These are phyloP conservation scores for Collybiopsis luxurians DNA, from an alignment of 768 basidiomycete species.

Conservation along the genomic window DNA sequence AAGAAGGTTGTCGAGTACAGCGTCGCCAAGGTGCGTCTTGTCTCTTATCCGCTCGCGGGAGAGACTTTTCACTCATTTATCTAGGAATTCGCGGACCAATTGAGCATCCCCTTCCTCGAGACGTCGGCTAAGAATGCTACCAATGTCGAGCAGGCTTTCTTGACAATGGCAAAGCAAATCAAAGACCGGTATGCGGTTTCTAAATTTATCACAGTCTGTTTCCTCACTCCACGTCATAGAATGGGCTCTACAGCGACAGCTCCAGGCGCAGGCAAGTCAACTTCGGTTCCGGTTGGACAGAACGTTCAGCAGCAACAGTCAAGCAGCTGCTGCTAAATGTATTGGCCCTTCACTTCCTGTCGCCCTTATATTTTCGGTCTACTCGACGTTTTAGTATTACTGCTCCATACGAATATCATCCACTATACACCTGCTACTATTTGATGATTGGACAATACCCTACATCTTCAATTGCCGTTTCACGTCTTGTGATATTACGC, in stretches of 20 bases:
- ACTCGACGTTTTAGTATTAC: conserved; percentile 13
- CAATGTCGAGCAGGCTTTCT: conserved; percentile 98
- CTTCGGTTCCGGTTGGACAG: conserved; percentile 83
- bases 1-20: conserved; percentile 95
- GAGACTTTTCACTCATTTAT: conserved; percentile 7
- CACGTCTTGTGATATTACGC: conserved; percentile 14
- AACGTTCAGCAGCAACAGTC: conserved; percentile 74
- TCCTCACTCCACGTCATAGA: conserved; percentile 33
- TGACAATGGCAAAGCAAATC: conserved; percentile 97
- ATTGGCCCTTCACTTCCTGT: background rate
- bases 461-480: conserved; percentile 11
- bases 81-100: conserved; percentile 93
- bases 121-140: conserved; percentile 99
- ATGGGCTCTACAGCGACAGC: conserved; percentile 84
- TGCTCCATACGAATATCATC: conserved; percentile 15
- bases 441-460: conserved; percentile 26
- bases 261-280: conserved; percentile 73
- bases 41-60: background rate
- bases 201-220: background rate
- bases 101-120: conserved; percentile 93
- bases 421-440: conserved; percentile 31
- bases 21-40: conserved; percentile 66
- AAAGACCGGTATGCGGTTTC: conserved; percentile 69
- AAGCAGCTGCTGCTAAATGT: conserved; percentile 74
- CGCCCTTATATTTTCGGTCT: conserved; percentile 3